phyloP scores from a whole-genome alignment of 768 basidiomycete species.

The Amanita muscaria region DNA sequence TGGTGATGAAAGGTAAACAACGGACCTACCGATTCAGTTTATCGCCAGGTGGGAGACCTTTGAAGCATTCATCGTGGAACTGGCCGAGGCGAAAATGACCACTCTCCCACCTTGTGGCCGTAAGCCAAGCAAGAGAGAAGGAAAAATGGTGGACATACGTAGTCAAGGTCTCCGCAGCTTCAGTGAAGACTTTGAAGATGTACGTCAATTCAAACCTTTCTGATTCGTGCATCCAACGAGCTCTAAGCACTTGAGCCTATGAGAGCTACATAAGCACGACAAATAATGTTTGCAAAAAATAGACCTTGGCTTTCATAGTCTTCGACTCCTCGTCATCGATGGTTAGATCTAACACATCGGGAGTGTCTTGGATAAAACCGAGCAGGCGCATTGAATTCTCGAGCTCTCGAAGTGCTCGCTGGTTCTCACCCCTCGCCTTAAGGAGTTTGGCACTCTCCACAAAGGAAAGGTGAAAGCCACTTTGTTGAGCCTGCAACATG shows the following conservation, averaged over 20 bases:
- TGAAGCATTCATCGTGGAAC: conserved; percentile 77
- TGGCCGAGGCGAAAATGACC: conserved; percentile 80
- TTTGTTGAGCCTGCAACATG: conserved; percentile 79
- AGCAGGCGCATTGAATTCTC: conserved; percentile 59
- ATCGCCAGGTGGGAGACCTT: conserved; percentile 38
- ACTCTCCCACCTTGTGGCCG: conserved; percentile 62
- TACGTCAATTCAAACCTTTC: conserved; percentile 64
- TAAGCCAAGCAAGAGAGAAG: conserved; percentile 2
- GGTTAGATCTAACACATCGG: conserved; percentile 48
- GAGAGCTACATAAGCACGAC: conserved; percentile 1
- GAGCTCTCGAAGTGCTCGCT: conserved; percentile 82
- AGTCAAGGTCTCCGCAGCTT: conserved; percentile 39
- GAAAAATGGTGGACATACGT: conserved; percentile 27
- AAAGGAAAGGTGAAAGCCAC: conserved; percentile 65
- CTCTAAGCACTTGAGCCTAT: conserved; percentile 72
- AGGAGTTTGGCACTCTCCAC: conserved; percentile 86
- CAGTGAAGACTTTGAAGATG: conserved; percentile 51
- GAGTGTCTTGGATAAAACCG: conserved; percentile 35
- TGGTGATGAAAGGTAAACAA: background rate
- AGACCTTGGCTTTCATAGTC: conserved; percentile 64
- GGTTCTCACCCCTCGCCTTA: conserved; percentile 67
- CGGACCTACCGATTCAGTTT: conserved; percentile 36
- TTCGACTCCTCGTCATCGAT: conserved; percentile 41
- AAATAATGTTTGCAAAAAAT: conserved; percentile 5
- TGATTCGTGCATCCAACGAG: conserved; percentile 90